These are phyloP conservation scores for Colletotrichum orchidophilum DNA, from an alignment of 2,329 filamentous ascomycete species.

Conservation along the genomic window DNA sequence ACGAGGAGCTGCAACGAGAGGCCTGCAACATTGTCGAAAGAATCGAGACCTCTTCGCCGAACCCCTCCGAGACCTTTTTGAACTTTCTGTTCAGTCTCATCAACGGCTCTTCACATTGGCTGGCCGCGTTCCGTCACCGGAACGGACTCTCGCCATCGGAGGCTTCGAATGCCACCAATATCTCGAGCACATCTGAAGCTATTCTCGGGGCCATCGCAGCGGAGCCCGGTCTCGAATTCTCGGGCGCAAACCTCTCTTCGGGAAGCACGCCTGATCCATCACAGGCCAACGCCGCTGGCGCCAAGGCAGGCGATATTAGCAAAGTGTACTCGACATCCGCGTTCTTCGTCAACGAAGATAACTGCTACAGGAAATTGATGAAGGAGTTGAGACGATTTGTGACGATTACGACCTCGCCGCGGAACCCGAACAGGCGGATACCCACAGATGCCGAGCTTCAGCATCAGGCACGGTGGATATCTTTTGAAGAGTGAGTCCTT, in stretches of 20 bases:
- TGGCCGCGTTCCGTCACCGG: constrained; percentile 14
- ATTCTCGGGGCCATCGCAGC: background rate
- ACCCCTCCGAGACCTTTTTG: constrained; percentile 7
- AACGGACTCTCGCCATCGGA: background rate
- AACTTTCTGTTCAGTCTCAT: constrained; percentile 18
- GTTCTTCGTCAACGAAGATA: constrained; percentile 37
- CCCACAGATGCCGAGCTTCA: constrained; percentile 48
- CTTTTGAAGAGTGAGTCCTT: constrained; percentile 39
- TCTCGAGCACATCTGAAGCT: background rate
- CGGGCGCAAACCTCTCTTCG: background rate
- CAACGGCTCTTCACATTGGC: constrained; percentile 18
- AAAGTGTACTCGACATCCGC: background rate
- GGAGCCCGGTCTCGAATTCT: background rate
- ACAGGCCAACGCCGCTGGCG: background rate
- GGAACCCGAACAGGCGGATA: constrained; percentile 40
- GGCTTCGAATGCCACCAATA: background rate
- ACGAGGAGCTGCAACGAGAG: constrained; percentile 19
- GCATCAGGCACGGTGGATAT: constrained; percentile 44
- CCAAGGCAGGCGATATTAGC: background rate
- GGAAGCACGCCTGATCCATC: background rate
- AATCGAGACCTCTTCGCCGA: background rate
- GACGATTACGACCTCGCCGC: constrained; percentile 40
- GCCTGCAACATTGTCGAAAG: constrained; percentile 17
- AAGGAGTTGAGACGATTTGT: constrained; percentile 31
- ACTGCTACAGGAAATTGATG: constrained; percentile 39